Base-by-base conservation (phyloP, 2,329 filamentous ascomycete species). In the Decorospora gaudefroyi region DNA sequence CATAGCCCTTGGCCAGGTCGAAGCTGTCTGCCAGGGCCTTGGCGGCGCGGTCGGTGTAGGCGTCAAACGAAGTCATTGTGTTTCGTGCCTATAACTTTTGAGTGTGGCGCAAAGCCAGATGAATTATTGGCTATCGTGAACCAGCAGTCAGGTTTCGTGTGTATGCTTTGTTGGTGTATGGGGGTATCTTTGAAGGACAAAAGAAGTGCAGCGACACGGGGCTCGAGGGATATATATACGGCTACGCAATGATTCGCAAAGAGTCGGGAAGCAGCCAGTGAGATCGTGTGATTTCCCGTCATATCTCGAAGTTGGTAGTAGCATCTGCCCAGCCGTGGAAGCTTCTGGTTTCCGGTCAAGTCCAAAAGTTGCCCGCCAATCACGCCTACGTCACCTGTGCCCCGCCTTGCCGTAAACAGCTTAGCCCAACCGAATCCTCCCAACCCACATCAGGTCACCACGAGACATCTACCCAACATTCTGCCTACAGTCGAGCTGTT, bases 11-110 rank as follows among this genome's bases (percentile, higher is more conserved):
- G 57, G 92, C 90, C 62, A 97, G 80, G 48, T 82, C 78, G 78
- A 93, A 91, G 71, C 91, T 88, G 71, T 96, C 90, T 64, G 88
- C 83, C 68, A 99, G 80, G 64, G 92, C 88, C 76, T 92, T 89
- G 69, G 91, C 88, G 57, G 89, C 93, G 74, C 88, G 80, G 74
- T 97, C 92, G 57, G 93, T 99, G 70, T 96, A 96, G 69, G 95
- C 86, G 85, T 91, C 89, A 64, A 85, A 82, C 38, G 84, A 81
- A 72, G 80, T 82, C 87, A 90, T 89, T 57, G 57, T 82, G 57
- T 36, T 46, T 44, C 27, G 34, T 51, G 53, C 48, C 54, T 59
- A 57, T 41, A 46, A 45, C 40, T 42, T n/a, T 59, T 53, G 31
- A 49, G 22, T 46, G 32, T 57, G 55, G 57, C 49, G 42, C 52